Base-by-base conservation (phyloP, 2,329 filamentous ascomycete species). In the Phialocephala sp. region DNA sequence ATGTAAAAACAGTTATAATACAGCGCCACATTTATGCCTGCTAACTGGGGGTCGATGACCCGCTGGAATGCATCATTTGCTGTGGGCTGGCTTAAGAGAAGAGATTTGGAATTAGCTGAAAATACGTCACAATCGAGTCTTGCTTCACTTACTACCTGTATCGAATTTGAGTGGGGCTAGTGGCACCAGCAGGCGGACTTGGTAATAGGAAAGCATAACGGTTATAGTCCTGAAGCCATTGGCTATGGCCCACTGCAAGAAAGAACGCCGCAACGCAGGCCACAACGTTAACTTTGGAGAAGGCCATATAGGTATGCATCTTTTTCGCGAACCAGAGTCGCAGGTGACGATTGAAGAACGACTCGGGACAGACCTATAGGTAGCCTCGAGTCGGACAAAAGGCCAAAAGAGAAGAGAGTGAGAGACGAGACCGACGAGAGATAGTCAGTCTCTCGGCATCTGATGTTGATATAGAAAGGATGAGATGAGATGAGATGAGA, bases 1-100 rank as follows among this genome's bases (percentile, higher is more conserved):
- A 74, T 73, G 64, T 71, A 74, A 60, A 66, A 61, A 57, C 69
- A 72, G 66, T 74, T 73, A 64, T 72, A 74, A 12, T 64, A 45
- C 39, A 73, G 63, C 18, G 41, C 18, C 41, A 43, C 41, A 43
- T 12, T 43, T 9, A 59, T 59, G 57, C 57, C 41, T 45, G 37
- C 36, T 20, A 45, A 43, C 41, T 43, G 9, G 41, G 18, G 41
- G 41, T 43, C 41, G 41, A 43, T 43, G 41, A 43, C 41, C 24
- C 35, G 35, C 54, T 57, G 35, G 18, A 37, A 37, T 32, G n/a
- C n/a, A 36, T 57, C 27, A 43, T n/a, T n/a, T 43, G 9, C 41
- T 43, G 41, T 43, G 41, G 41, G 41, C 41, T n/a, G 41, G 41
- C 41, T 43, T 43, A n/a, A n/a, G n/a, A n/a, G n/a, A n/a, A 43